Conservation (phyloP, 73 alveolate species). For the Uronychia setigera region DNA sequence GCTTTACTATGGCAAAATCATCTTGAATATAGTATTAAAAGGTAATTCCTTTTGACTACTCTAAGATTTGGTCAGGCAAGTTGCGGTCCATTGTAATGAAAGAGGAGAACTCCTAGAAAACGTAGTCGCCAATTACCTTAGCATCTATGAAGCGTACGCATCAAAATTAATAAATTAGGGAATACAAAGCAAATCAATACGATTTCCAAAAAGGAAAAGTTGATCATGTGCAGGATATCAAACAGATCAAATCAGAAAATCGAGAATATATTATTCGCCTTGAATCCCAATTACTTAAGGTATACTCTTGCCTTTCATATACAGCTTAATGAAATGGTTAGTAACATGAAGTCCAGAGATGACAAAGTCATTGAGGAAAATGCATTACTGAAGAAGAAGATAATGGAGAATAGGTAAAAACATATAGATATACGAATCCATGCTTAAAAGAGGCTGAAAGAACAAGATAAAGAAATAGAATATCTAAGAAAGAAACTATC, state of each 20-base stretch:
- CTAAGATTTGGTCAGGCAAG: constrained; percentile 28
- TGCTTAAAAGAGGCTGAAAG: background rate
- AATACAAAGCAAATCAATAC: background rate
- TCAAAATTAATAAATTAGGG: background rate
- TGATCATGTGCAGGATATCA: background rate
- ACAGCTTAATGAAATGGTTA: background rate
- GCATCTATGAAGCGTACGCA: constrained; percentile 25
- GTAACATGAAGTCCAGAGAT: background rate
- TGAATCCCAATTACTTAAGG: background rate
- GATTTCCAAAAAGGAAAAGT: background rate
- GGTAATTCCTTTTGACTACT: background rate
- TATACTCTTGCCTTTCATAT: no score
- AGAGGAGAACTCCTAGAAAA: constrained; percentile 42
- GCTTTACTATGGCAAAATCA: constrained; percentile 30
- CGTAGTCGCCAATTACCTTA: constrained; percentile 20
- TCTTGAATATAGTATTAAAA: constrained; percentile 25
- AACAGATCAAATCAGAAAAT: background rate
- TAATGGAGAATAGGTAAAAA: background rate
- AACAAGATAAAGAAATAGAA: background rate
- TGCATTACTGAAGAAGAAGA: background rate
- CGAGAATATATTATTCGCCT: background rate
- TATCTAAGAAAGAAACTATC: background rate
- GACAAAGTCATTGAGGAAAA: background rate
- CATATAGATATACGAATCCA: background rate
- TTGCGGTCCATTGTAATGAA: constrained; percentile 47